Conservation (phyloP, 352 stramenopile genomes). For the Globisporangium radiosum region DNA sequence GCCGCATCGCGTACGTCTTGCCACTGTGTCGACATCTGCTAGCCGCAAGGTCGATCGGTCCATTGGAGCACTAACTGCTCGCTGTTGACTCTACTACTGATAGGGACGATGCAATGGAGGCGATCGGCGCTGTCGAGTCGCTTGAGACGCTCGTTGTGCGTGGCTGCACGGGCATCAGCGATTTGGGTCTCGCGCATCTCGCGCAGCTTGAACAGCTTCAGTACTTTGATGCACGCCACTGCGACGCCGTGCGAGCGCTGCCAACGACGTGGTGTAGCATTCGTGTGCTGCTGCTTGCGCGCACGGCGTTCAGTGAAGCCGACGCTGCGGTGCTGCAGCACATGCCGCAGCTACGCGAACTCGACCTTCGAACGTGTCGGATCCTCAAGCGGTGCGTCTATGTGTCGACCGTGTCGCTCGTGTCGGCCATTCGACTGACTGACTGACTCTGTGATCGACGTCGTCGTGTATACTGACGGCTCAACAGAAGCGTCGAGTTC, state of each 20-base stretch:
- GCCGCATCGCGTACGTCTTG: conserved; percentile 30
- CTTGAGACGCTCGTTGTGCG: conserved; percentile 41
- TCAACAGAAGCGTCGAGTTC: conserved; percentile 49
- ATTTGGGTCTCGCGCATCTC: conserved; percentile 28
- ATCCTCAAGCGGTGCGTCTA: conserved; percentile 58
- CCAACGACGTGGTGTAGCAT: conserved; percentile 47
- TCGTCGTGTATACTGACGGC: background rate
- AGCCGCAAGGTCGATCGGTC: too few species aligned
- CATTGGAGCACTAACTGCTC: background rate
- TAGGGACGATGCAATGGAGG: conserved; percentile 24
- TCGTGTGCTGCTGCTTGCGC: conserved; percentile 45
- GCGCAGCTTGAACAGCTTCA: conserved; percentile 25
- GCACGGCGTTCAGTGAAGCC: conserved; percentile 55
- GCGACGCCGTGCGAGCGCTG: conserved; percentile 43
- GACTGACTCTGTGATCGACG: background rate
- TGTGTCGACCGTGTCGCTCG: background rate
- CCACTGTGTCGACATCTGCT: too few species aligned
- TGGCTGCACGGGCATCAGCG: conserved; percentile 28
- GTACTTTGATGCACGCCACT: conserved; percentile 71
- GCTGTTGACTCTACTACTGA: background rate
- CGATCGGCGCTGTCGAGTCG: conserved; percentile 26
- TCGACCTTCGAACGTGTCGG: conserved; percentile 60
- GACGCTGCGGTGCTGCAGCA: conserved; percentile 50
- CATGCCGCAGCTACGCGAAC: conserved; percentile 42
- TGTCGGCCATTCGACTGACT: too few species aligned